These are phyloP conservation scores for Aspergillus ostianus DNA, from an alignment of 495 filamentous ascomycete species.

Conservation along the genomic window DNA sequence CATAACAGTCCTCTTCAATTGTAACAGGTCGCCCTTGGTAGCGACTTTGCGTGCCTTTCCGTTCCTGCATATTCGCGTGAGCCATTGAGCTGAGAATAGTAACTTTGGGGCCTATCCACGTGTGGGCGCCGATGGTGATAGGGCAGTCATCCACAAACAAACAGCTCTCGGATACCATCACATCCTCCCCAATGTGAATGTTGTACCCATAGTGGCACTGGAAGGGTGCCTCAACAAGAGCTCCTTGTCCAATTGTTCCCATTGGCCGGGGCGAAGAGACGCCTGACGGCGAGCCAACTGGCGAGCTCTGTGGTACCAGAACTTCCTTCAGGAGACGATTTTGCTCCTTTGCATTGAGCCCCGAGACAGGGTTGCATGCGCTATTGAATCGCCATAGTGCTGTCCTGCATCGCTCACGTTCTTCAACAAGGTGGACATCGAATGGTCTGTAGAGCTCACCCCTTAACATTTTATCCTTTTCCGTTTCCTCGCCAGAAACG, in stretches of 20 bases:
- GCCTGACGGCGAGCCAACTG: constrained; percentile 44
- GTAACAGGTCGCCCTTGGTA: constrained; percentile 69
- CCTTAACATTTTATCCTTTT: constrained; percentile 92
- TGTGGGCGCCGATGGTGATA: constrained; percentile 71
- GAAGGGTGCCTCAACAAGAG: constrained; percentile 85
- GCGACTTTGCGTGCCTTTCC: constrained; percentile 71
- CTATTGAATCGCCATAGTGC: constrained; percentile 90
- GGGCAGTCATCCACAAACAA: constrained; percentile 77
- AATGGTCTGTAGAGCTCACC: constrained; percentile 80
- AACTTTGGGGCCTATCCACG: constrained; percentile 85
- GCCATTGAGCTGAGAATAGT: constrained; percentile 78
- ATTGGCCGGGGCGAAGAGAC: constrained; percentile 30
- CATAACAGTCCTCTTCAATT: constrained; percentile 88
- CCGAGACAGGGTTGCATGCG: constrained; percentile 73
- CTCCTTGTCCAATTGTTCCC: constrained; percentile 72
- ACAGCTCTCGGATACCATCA: constrained; percentile 83
- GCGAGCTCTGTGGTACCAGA: constrained; percentile 46
- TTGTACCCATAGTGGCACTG: constrained; percentile 96
- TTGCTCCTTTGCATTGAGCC: constrained; percentile 75
- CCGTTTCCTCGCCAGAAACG: constrained; percentile 50
- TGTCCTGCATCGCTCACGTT: constrained; percentile 81
- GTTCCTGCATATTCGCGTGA: constrained; percentile 70
- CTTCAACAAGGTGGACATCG: constrained; percentile 73
- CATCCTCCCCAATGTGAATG: constrained; percentile 81
- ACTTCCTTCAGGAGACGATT: constrained; percentile 78